Base-by-base conservation (phyloP, 495 filamentous ascomycete species). In the Neurospora tetraspora region DNA sequence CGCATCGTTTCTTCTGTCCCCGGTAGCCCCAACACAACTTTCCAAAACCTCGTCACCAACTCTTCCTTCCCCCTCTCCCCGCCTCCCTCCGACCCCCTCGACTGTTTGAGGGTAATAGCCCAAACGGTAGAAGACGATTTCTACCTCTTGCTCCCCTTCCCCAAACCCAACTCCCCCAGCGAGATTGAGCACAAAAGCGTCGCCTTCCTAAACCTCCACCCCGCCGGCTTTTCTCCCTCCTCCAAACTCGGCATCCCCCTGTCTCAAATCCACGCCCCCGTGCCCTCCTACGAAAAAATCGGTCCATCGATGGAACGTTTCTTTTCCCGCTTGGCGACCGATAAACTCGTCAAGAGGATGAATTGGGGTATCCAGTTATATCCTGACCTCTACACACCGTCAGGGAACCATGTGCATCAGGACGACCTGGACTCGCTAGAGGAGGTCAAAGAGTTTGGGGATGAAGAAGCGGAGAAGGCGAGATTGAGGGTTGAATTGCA, bases 281-380 rank as follows among this genome's bases (percentile, higher is more conserved):
- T 93, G 0, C 91, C 91, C 1, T 86, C 88, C 1, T 95, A 94
- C 76, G 86, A 88, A 36, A 94, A 91, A 78, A 84, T 96, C 3
- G 89, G 90, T 70, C 85, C 85, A 36, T 91, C 89, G 71, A 94
- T 96, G 90, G 92, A 95, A 78, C 84, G 89, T 20, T 94, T 91
- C 80, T 96, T 96, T 74, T 81, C 82, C 5, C 80, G 82, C 8
- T 72, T 92, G 4, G 83, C 85, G 69, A 83, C 85, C 4, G 89
- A 88, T 6, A 87, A 84, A 76, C 79, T 82, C 14, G 88, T 90
- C 14, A 82, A 81, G 76, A 80, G 91, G 69, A 73, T 82, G 4
- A 92, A 92, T 76, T 94, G 92, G 93, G 82, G 83, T 61, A 80
- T 94, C 9, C 89, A 89, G 10, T 90, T 88, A 1, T 79, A 88